Base-by-base conservation (phyloP, 2,329 filamentous ascomycete genomes). In the Magnaporthiopsis rhizophila region DNA sequence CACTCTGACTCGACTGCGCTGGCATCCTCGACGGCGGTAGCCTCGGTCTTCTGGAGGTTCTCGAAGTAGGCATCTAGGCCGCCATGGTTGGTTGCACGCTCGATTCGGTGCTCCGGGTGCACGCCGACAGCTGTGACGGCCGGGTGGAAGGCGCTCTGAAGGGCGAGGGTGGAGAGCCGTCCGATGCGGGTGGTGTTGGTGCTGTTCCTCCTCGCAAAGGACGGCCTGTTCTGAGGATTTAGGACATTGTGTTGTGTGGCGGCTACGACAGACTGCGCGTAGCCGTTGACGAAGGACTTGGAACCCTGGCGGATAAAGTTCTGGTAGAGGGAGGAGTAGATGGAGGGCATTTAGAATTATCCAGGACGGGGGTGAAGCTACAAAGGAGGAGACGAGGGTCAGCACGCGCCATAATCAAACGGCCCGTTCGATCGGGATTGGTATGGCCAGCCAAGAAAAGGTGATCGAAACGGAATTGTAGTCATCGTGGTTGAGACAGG, bases 251-350 rank as follows among this genome's bases (percentile, higher is more conserved):
- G 82, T 68, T 97, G 92, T 69, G 92, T 92, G 72, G 92, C 94
- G 74, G 95, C 95, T 80, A 99, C 92, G 79, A 98, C 89, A 68
- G 93, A 97, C 78, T 98, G 94, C 72, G 93, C 93, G 85, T 97
- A 98, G 80, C 94, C 94, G 86, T 98, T 92, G 77, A 92, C 94
- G 78, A 98, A 90, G 74, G 93, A 92, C 83, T 98, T 98, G 75
- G 91, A 89, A 89, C 91, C 93, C 85, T 94, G 91, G 83, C 95
- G 94, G 87, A 96, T 92, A 84, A 98, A 91, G 83, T 85, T 88
- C 80, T 86, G 83, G 79, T 87, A 88, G 69, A 89, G 80, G 74
- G 84, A 85, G 68, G 85, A 87, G 77, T 87, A 88, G 74, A 87
- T 86, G 76, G 83, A 82, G 79, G 86, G 86, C 94, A 97, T 98